Conservation (phyloP, 805 yeast species). For the Starmerella riodocensis region DNA sequence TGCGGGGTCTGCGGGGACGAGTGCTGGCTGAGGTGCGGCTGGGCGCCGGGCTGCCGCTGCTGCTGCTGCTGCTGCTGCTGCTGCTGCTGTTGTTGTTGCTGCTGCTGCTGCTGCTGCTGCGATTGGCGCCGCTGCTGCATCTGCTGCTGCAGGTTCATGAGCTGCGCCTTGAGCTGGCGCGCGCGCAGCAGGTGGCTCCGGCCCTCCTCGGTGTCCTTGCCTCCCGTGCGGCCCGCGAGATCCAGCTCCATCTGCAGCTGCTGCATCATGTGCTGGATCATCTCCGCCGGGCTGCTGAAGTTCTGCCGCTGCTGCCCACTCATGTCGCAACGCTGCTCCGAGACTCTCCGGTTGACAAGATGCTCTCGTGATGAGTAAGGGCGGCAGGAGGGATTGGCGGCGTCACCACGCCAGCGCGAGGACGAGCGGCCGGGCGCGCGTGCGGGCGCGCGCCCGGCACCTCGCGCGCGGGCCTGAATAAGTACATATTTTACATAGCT, state of each 20-base stretch:
- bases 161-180: constrained; percentile 21
- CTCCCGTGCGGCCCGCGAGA: constrained; percentile 20
- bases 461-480: too few relatives aligned
- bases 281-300: constrained; percentile 10
- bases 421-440: too few relatives aligned
- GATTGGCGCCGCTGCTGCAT: constrained; percentile 2
- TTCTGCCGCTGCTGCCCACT: constrained; percentile 3
- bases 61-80: constrained; percentile 4
- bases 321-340: not conserved
- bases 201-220: constrained; percentile 26
- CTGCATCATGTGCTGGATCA: constrained; percentile 22
- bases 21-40: not conserved
- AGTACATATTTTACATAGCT: too few relatives aligned
- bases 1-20: constrained; percentile 3
- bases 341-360: not conserved
- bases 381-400: too few relatives aligned
- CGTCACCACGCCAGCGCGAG: too few relatives aligned
- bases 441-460: too few relatives aligned
- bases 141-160: constrained; percentile 18
- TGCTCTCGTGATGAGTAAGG: constrained; percentile 17
- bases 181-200: constrained; percentile 25
- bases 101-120: constrained; percentile 6
- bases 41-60: too few relatives aligned
- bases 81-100: not conserved
- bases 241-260: constrained; percentile 25